A percentile compares a stretch with the other conserved stretches of the same genome.
These are phyloP conservation scores for Peniophora sp. DNA, from an alignment of 1,284 basidiomycete genomes.

Conservation along the genomic window DNA sequence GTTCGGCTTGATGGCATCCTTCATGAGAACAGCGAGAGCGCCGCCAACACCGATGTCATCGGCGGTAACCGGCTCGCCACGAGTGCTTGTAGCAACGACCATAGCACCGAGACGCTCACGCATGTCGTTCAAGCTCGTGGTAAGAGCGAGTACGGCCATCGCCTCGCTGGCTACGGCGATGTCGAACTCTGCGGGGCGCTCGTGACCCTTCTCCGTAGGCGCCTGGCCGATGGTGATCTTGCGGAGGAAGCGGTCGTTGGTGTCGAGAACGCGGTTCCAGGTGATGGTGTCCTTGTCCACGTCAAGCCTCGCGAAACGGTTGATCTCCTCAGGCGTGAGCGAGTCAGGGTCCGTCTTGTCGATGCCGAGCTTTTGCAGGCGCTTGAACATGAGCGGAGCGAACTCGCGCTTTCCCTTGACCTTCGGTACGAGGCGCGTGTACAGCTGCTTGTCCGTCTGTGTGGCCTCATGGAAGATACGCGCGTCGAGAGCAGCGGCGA, in stretches of 20 bases:
- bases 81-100: conserved; percentile 95
- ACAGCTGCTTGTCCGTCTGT: conserved; percentile 92
- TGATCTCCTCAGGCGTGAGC: conserved; percentile 89
- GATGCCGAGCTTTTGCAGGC: conserved; percentile 92
- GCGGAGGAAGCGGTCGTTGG: conserved; percentile 95
- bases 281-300: conserved; percentile 90
- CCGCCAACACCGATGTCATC: conserved; percentile 97
- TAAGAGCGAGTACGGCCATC: conserved; percentile 96
- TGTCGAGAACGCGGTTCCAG: conserved; percentile 97
- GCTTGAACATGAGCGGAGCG: conserved; percentile 93
- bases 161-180: conserved; percentile 97
- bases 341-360: conserved; percentile 91
- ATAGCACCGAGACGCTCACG: conserved; percentile 85
- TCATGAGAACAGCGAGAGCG: conserved; percentile 95
- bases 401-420: conserved; percentile 96
- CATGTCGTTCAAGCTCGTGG: conserved; percentile 89
- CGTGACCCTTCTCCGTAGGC: conserved; percentile 84
- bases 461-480: conserved; percentile 98
- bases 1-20: conserved; percentile 99
- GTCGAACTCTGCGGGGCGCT: conserved; percentile 89
- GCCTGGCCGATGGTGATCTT: conserved; percentile 92
- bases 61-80: conserved; percentile 89
- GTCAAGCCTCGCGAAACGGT: conserved; percentile 86
- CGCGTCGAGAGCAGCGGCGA: conserved; percentile 93
- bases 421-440: conserved; percentile 84